These are phyloP conservation scores for Boletellus ananas DNA, from an alignment of 768 basidiomycete genomes.

Conservation along the genomic window DNA sequence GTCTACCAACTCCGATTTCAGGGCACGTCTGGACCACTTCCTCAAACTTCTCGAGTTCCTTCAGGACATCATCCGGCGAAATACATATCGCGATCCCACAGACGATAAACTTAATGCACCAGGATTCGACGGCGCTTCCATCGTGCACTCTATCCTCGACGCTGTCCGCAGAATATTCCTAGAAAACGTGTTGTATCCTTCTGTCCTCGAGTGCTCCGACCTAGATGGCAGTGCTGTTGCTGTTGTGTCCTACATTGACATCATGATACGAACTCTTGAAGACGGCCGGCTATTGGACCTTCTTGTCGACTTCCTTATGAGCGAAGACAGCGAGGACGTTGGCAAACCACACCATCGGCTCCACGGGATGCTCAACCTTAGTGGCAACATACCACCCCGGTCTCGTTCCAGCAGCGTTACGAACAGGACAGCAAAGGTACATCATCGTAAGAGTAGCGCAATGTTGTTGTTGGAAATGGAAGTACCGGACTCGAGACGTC, in stretches of 20 bases:
- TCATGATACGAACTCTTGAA: constrained; percentile 74
- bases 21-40: constrained; percentile 78
- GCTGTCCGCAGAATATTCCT: constrained; percentile 84
- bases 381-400: constrained; percentile 32
- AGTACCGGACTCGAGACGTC: constrained; percentile 64
- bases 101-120: constrained; percentile 50
- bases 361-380: constrained; percentile 41
- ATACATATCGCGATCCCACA: constrained; percentile 38
- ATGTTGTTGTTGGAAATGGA: constrained; percentile 89
- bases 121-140: constrained; percentile 68
- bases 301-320: constrained; percentile 76
- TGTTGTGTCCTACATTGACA: constrained; percentile 92
- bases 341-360: constrained; percentile 43
- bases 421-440: constrained; percentile 45
- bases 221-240: constrained; percentile 93
- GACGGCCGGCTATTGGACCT: constrained; percentile 65
- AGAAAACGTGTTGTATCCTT: constrained; percentile 90
- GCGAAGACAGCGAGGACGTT: constrained; percentile 76
- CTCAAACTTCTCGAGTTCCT: constrained; percentile 88
- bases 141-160: constrained; percentile 79
- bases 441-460: constrained; percentile 78
- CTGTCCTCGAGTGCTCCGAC: constrained; percentile 89
- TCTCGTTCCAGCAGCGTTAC: constrained; percentile 25
- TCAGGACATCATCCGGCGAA: constrained; percentile 80
- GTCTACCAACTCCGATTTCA: constrained; percentile 72